These are phyloP conservation scores for Vanderwaltozyma yarrowii DNA, from an alignment of 805 yeast genomes.

Conservation along the genomic window DNA sequence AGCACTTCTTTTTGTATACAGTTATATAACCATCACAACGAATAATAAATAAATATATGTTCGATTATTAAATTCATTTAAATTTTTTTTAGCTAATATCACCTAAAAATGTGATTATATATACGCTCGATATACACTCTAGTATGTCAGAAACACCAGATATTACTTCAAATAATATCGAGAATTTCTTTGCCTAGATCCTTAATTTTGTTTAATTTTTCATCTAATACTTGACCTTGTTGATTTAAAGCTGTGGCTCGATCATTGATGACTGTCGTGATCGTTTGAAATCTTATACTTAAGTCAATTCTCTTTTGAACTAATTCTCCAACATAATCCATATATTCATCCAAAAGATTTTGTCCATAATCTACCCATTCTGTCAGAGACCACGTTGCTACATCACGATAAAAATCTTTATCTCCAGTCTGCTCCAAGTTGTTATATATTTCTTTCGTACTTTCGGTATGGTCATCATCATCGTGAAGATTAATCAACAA, in stretches of 20 bases:
- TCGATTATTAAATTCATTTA: not conserved
- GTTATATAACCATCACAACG: conserved; percentile 3
- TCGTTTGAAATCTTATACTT: conserved; percentile 30
- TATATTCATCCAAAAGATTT: conserved; percentile 26
- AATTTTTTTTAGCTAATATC: not conserved
- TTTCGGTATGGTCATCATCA: not conserved
- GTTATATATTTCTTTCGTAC: not conserved
- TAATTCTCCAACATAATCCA: conserved; percentile 27
- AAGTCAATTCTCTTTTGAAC: conserved; percentile 32
- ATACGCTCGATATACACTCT: too few species aligned
- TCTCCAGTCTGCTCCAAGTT: conserved; percentile 4
- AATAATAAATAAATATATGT: conserved; percentile 2
- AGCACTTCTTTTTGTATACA: conserved; percentile 2
- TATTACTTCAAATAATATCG: too few species aligned
- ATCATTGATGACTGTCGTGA: conserved; percentile 31
- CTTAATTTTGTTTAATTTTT: conserved; percentile 30
- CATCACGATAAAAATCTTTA: conserved; percentile 18
- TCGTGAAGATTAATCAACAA: conserved; percentile 3
- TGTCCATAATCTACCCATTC: conserved; percentile 35
- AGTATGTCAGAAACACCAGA: too few species aligned
- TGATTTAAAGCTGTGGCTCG: conserved; percentile 27
- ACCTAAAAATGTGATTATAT: too few species aligned
- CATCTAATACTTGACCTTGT: conserved; percentile 27
- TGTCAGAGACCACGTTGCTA: conserved; percentile 18
- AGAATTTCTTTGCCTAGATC: conserved; percentile 35